phyloP scores from a whole-genome alignment of 2,329 filamentous ascomycete species.

The Xylariaceae sp. region DNA sequence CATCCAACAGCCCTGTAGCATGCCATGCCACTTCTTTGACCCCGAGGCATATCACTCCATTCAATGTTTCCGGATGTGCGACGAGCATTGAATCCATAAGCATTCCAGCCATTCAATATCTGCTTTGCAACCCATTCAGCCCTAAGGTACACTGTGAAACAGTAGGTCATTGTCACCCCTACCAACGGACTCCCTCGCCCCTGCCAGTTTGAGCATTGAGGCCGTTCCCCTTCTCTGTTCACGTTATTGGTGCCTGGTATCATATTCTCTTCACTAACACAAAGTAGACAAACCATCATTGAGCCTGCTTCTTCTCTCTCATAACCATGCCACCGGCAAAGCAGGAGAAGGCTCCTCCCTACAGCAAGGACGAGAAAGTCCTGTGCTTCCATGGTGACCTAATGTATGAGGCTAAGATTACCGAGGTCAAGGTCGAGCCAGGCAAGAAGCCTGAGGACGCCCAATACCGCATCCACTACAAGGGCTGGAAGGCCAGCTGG shows the following conservation, averaged over 20 bases:
- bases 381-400: constrained; percentile 97
- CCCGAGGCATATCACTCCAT: no score
- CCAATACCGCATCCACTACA: constrained; percentile 95
- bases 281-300: neutral
- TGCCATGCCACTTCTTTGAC: no score
- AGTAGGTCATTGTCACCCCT: no score
- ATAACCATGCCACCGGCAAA: constrained; percentile 39
- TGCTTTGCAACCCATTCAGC: no score
- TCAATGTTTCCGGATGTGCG: no score
- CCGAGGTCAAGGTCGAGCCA: constrained; percentile 57
- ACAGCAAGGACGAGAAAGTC: constrained; percentile 82
- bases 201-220: no score
- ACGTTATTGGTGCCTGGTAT: neutral
- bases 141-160: no score
- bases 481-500: constrained; percentile 99
- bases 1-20: constrained; percentile 1
- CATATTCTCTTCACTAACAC: neutral
- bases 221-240: no score
- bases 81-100: no score
- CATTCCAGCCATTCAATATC: no score
- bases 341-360: constrained; percentile 45
- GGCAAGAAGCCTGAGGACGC: constrained; percentile 57
- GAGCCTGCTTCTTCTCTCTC: neutral
- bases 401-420: constrained; percentile 94
- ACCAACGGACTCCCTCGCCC: no score